Percentiles rank a stretch among this genome's conserved stretches.
These are phyloP conservation scores for Fusarium nurragi DNA, from an alignment of 2,329 filamentous ascomycete genomes.

Conservation along the genomic window DNA sequence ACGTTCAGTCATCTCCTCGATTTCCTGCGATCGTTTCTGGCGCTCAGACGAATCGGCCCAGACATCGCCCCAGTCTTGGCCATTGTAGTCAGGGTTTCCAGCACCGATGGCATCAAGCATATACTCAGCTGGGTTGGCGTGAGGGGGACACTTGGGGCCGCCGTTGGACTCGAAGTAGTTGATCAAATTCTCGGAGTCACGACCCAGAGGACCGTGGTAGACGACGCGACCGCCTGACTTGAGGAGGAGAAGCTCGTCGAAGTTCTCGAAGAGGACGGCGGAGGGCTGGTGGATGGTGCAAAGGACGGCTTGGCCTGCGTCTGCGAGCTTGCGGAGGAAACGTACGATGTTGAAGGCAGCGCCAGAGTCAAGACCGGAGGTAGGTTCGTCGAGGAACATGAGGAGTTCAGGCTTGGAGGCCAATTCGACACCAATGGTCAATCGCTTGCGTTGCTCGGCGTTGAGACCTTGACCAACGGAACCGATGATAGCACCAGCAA, in stretches of 20 bases:
- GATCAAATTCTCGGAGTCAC: slow-evolving; percentile 58
- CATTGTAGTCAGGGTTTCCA: slow-evolving; percentile 67
- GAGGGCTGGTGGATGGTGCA: slow-evolving; percentile 71
- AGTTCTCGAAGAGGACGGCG: slow-evolving; percentile 64
- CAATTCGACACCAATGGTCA: slow-evolving; percentile 66
- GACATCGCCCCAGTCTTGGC: slow-evolving; percentile 69
- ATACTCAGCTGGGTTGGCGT: slow-evolving; percentile 64
- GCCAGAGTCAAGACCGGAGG: slow-evolving; percentile 66
- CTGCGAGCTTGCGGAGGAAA: slow-evolving; percentile 69
- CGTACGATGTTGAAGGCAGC: slow-evolving; percentile 70
- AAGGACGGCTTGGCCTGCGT: slow-evolving; percentile 67
- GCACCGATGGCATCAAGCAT: slow-evolving; percentile 69
- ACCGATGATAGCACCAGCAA: slow-evolving; percentile 73
- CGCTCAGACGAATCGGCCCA: slow-evolving; percentile 66
- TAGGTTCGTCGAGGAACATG: slow-evolving; percentile 72
- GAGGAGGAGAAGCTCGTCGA: slow-evolving; percentile 65
- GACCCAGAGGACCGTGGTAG: slow-evolving; percentile 64
- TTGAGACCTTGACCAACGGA: slow-evolving; percentile 67
- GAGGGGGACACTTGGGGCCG: slow-evolving; percentile 56
- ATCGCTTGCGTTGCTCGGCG: slow-evolving; percentile 65
- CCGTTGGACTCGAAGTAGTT: slow-evolving; percentile 63
- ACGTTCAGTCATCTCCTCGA: slow-evolving; percentile 60
- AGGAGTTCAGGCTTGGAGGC: slow-evolving; percentile 67
- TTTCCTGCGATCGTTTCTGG: slow-evolving; percentile 57
- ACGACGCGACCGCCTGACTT: slow-evolving; percentile 62